Conservation (phyloP, 495 filamentous ascomycete genomes). For the Pyrenula aspistea region DNA sequence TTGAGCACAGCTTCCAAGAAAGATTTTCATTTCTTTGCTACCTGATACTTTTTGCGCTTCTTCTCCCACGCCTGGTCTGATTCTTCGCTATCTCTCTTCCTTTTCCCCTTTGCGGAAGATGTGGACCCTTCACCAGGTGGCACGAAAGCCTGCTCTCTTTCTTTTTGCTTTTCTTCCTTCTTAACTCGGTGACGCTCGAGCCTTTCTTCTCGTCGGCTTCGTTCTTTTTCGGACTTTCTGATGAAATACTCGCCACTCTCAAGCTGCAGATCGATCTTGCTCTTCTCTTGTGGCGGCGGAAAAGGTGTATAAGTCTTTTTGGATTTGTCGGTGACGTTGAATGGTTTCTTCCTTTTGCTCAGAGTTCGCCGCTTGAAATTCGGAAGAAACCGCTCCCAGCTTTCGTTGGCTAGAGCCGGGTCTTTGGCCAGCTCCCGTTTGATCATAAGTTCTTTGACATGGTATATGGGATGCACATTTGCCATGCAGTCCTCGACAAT, state of each 20-base stretch:
- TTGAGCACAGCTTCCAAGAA: too few species aligned
- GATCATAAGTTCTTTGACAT: conserved; percentile 99
- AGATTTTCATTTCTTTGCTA: background rate
- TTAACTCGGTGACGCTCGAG: conserved; percentile 73
- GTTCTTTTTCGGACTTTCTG: conserved; percentile 79
- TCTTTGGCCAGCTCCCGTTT: conserved; percentile 96
- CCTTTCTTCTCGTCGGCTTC: conserved; percentile 63
- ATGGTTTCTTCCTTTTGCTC: conserved; percentile 68
- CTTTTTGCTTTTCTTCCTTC: conserved; percentile 77
- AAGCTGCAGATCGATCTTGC: conserved; percentile 96
- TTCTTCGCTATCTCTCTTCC: conserved; percentile 48
- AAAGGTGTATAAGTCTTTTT: conserved; percentile 90
- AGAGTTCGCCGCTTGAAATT: conserved; percentile 96
- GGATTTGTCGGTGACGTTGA: conserved; percentile 81
- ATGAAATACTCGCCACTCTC: conserved; percentile 97
- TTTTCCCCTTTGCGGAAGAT: conserved; percentile 36
- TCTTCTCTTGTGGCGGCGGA: conserved; percentile 68
- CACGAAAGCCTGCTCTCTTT: conserved; percentile 73
- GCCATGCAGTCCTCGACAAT: conserved; percentile 94
- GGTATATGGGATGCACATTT: conserved; percentile 86
- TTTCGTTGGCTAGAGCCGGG: conserved; percentile 72
- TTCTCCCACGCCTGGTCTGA: conserved; percentile 39
- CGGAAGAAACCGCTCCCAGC: conserved; percentile 92
- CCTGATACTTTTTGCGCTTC: conserved; percentile 8
- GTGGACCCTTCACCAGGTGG: conserved; percentile 61